phyloP scores from a whole-genome alignment of 805 yeast genomes.

The Maudiozyma pseudohumilis region DNA sequence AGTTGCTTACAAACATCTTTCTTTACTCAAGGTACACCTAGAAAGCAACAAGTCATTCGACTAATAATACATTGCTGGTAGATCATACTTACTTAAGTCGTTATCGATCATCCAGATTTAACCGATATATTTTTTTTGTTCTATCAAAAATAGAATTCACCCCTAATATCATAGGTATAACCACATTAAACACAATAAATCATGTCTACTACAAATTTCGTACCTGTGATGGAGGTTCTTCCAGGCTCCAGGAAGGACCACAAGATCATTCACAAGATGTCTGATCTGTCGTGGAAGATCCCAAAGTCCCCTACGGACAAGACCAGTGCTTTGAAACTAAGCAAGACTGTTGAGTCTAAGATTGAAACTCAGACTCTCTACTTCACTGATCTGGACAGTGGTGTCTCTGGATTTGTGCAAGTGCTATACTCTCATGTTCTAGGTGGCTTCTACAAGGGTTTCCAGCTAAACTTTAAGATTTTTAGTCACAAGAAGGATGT shows the following conservation, averaged over 20 bases:
- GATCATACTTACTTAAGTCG: no score
- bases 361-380: conserved; percentile 49
- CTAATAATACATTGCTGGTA: no score
- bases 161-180: no score
- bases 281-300: conserved; percentile 4
- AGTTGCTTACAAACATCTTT: no score
- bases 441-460: conserved; percentile 43
- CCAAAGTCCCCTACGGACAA: conserved; percentile 2
- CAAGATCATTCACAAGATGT: conserved; percentile 1
- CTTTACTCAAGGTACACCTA: no score
- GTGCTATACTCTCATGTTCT: conserved; percentile 42
- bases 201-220: conserved; percentile 5
- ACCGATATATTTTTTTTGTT: no score
- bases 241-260: conserved; percentile 1
- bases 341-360: conserved; percentile 9
- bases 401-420: conserved; percentile 42
- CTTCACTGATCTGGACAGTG: conserved; percentile 37
- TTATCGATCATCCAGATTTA: no score
- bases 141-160: no score
- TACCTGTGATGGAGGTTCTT: conserved; percentile 5
- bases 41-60: no score
- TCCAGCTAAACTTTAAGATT: conserved; percentile 43
- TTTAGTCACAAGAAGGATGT: conserved; percentile 15
- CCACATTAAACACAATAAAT: no score
- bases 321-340: background rate